Evolutionary conservation across 371 early-diverging fungal species (phyloP).

Genomic region (Syncephalastrum sp.): DNA sequence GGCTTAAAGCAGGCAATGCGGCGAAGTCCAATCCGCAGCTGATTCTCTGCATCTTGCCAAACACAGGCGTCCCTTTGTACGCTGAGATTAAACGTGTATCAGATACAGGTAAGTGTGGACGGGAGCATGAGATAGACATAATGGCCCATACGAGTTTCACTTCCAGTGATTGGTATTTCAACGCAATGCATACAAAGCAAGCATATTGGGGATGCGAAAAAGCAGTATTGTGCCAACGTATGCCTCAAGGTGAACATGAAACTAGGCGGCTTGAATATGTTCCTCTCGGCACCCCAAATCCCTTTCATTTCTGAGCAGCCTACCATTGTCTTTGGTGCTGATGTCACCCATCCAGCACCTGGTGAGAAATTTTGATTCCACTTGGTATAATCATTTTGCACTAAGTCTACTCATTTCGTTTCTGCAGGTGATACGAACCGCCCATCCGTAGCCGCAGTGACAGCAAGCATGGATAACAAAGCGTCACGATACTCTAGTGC

Average conservation of each 20-base stretch:
- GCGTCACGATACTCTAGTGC: constrained; percentile 75
- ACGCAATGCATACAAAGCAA: constrained; percentile 91
- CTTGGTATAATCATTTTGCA: constrained; percentile 6
- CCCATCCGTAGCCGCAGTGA: constrained; percentile 81
- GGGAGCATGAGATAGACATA: not conserved
- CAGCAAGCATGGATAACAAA: constrained; percentile 67
- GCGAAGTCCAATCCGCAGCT: constrained; percentile 75
- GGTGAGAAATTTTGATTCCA: constrained; percentile 30
- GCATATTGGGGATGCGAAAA: constrained; percentile 65
- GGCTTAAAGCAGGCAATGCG: constrained; percentile 64
- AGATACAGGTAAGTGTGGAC: constrained; percentile 63
- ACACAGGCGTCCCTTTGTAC: constrained; percentile 83
- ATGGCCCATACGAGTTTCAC: not conserved
- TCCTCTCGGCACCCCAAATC: constrained; percentile 41
- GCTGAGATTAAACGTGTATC: constrained; percentile 92
- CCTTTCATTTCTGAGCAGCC: constrained; percentile 69
- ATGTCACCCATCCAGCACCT: constrained; percentile 89
- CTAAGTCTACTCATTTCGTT: constrained; percentile 73
- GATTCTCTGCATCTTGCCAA: constrained; percentile 81
- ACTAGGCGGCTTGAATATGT: constrained; percentile 79
- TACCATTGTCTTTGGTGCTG: constrained; percentile 95
- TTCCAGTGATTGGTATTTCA: constrained; percentile 71
- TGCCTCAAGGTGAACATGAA: constrained; percentile 90
- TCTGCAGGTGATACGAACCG: constrained; percentile 41
- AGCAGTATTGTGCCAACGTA: constrained; percentile 75